Base-by-base conservation (phyloP, 139 green algal species). In the Tetradesmus obliquus region DNA sequence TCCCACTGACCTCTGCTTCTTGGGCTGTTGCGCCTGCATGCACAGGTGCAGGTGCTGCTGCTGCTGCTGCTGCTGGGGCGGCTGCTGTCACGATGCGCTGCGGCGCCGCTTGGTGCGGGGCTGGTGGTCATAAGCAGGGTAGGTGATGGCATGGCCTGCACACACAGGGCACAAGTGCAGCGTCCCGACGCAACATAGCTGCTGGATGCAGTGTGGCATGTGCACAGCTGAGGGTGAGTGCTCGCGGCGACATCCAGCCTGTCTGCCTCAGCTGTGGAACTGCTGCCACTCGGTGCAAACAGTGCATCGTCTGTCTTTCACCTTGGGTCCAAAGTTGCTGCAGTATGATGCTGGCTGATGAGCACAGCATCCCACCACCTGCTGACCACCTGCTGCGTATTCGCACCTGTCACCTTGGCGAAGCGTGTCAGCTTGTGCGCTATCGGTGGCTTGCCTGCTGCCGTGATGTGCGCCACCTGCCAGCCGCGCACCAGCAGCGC, bases 381-480 rank as follows among this genome's bases (percentile, higher is more conserved):
- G 60, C 60, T 71, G 60, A n/a, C n/a, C n/a, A n/a, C n/a, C 32
- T 45, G 32, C 32, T 45, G 32, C 32, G 0, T 45, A 0, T 0
- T 45, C 24, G 51, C 54, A 87, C 82, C 82, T 87, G 74, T 22
- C 54, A 87, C 82, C 15, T 87, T 57, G 9, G 82, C 55, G 53
- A 69, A 87, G 8, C 17, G 45, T 32, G 82, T 87, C 55, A 87
- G 54, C 12, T 22, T 71, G 82, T 87, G 82, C 20, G n/a, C 17
- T 13, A 13, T 24, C 15, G 82, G 13, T 10, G 54, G 55, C n/a
- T 9, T 54, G 15, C 13, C 82, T 0, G 55, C 53, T 45, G 82
- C 51, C 20, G 55, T 87, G 82, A 87, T 87, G 55, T 87, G 82
- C 19, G n/a, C 22, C 53, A 87, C 82, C 82, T 87, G 54, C 82